phyloP scores from a whole-genome alignment of 140 eudicot genomes.

The Ambrosia hybrid region DNA sequence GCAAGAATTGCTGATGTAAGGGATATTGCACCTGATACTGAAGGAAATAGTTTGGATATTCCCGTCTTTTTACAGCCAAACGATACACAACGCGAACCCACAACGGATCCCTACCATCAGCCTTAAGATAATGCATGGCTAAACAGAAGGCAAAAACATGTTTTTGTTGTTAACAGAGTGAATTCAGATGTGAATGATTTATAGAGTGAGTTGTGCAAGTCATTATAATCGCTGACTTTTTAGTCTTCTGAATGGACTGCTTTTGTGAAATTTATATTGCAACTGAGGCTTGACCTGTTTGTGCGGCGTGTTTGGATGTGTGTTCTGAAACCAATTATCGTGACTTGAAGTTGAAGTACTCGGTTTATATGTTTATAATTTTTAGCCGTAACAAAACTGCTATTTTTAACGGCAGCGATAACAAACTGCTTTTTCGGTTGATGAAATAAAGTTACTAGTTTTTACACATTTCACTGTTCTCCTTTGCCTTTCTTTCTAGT shows the following conservation, averaged over 20 bases:
- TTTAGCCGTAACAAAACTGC: neutral
- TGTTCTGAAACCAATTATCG: constrained; percentile 1
- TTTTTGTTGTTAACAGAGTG: constrained; percentile 21
- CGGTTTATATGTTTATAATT: neutral
- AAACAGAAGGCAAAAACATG: neutral
- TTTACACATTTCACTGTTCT: too few species aligned
- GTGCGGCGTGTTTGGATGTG: constrained; percentile 2
- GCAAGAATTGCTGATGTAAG: constrained; percentile 86
- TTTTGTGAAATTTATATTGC: neutral
- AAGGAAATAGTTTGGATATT: constrained; percentile 66
- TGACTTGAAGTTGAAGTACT: neutral
- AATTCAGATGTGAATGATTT: constrained; percentile 25
- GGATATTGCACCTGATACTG: constrained; percentile 67
- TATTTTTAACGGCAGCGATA: too few species aligned
- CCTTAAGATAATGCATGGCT: constrained; percentile 37
- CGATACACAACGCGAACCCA: constrained; percentile 51
- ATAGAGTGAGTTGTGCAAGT: constrained; percentile 32
- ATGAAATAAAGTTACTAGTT: neutral
- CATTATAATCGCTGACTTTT: constrained; percentile 19
- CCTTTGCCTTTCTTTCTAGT: too few species aligned
- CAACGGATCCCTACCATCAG: constrained; percentile 50
- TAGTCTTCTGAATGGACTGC: constrained; percentile 21
- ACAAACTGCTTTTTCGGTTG: neutral
- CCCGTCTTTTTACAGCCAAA: constrained; percentile 63
- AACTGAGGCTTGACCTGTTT: neutral